phyloP scores from a whole-genome alignment of 2,329 filamentous ascomycete genomes.

The Trichophyton mentagrophytes region DNA sequence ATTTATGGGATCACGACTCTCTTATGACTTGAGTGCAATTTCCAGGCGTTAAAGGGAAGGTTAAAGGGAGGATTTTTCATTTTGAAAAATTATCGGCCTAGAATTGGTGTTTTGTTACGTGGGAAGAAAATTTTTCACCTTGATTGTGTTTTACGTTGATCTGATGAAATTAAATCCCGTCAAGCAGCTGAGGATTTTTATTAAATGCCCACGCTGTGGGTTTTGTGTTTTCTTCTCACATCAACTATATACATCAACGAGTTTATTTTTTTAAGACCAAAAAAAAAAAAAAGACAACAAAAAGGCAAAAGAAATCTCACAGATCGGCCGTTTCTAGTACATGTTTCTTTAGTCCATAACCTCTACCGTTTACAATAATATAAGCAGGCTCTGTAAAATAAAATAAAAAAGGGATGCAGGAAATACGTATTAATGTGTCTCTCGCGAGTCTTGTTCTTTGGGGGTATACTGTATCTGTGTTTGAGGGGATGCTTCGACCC shows the following conservation, averaged over 20 bases:
- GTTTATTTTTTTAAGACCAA: neutral
- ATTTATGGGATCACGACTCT: neutral
- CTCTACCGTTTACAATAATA: neutral
- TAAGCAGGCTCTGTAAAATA: neutral
- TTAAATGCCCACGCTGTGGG: neutral
- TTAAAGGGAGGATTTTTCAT: too few relatives aligned
- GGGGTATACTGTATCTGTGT: neutral
- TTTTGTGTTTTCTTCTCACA: neutral
- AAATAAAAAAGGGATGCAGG: too few relatives aligned
- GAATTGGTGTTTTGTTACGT: neutral
- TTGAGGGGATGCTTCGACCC: neutral
- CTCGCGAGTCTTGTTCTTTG: neutral
- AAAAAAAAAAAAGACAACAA: neutral
- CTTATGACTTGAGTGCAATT: neutral
- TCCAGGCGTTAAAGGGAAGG: neutral
- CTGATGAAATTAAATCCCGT: neutral
- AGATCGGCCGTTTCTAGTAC: neutral
- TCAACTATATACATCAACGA: neutral
- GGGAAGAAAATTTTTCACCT: neutral
- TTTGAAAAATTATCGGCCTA: too few relatives aligned
- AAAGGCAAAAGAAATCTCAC: neutral
- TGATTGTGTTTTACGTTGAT: neutral
- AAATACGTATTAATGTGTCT: neutral
- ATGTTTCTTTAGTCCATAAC: neutral
- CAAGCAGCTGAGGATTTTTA: neutral